Conservation (phyloP, 2,329 filamentous ascomycete species). For the Akanthomyces muscarius region DNA sequence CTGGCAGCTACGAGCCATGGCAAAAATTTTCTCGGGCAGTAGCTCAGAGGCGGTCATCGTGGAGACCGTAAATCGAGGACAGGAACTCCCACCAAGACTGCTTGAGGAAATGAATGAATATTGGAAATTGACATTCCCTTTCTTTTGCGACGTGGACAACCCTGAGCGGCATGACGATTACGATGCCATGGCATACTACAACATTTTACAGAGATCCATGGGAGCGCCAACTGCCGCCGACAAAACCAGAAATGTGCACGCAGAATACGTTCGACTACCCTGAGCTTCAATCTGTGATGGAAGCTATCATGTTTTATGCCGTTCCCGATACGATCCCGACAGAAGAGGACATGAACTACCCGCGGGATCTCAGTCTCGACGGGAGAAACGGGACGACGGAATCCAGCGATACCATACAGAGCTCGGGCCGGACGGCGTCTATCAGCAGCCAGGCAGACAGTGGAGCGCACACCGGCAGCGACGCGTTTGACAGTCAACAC, state of each 20-base stretch:
- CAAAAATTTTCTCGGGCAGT: neutral
- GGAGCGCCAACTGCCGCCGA: neutral
- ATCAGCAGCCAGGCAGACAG: no score
- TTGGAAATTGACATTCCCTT: neutral
- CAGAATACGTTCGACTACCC: conserved; percentile 9
- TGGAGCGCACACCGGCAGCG: no score
- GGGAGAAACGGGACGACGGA: no score
- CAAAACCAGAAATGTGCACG: neutral
- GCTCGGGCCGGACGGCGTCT: no score
- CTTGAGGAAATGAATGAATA: neutral
- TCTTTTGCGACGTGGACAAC: conserved; percentile 13
- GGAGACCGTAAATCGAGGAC: neutral
- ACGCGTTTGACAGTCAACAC: no score
- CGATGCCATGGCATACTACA: neutral
- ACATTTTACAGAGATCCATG: conserved; percentile 10
- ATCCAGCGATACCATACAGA: no score
- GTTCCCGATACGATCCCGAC: no score
- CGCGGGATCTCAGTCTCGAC: no score
- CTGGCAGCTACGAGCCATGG: conserved; percentile 6
- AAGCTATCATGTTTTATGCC: no score
- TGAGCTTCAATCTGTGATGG: neutral
- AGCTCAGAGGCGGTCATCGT: neutral
- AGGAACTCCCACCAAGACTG: neutral
- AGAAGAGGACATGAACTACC: no score
- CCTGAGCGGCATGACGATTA: neutral